These are phyloP conservation scores for Parafenestella ontariensis DNA, from an alignment of 2,329 filamentous ascomycete species.

Conservation along the genomic window DNA sequence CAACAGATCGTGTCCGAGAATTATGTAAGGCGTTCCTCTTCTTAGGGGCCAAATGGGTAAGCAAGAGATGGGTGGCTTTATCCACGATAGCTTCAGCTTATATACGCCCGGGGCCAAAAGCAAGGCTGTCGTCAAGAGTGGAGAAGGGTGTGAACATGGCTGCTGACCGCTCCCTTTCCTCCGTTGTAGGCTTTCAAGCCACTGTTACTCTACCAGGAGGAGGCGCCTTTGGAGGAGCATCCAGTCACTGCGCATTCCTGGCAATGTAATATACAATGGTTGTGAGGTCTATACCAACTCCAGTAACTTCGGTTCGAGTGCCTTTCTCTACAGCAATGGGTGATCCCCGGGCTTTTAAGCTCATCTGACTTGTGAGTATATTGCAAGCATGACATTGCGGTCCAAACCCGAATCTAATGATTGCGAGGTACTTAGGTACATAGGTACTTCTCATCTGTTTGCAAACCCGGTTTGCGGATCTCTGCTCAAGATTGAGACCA, in stretches of 20 bases:
- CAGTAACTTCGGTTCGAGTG: neutral
- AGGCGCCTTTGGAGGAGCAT: slow-evolving; percentile 18
- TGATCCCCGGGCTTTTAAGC: neutral
- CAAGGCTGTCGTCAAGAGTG: slow-evolving; percentile 12
- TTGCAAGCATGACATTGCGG: neutral
- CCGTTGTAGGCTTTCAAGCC: slow-evolving; percentile 32
- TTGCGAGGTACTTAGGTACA: slow-evolving; percentile 23
- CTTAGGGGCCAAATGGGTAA: slow-evolving; percentile 1
- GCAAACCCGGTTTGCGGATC: slow-evolving; percentile 29
- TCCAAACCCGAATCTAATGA: neutral
- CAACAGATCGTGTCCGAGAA: slow-evolving; percentile 6
- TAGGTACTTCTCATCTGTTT: slow-evolving; percentile 14
- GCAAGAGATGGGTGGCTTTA: neutral
- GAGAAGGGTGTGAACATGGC: slow-evolving; percentile 11
- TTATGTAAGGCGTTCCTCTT: slow-evolving; percentile 3
- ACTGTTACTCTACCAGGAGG: slow-evolving; percentile 33
- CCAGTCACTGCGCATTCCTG: slow-evolving; percentile 11
- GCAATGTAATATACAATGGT: neutral
- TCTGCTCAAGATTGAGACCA: slow-evolving; percentile 7
- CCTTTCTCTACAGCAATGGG: neutral
- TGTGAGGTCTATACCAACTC: neutral
- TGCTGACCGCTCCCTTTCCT: slow-evolving; percentile 25
- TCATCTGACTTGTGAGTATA: neutral
- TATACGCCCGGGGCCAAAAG: slow-evolving; percentile 18
- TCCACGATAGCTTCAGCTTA: slow-evolving; percentile 12